phyloP scores from a whole-genome alignment of 1,284 basidiomycete species.

The Vanrija sp. region DNA sequence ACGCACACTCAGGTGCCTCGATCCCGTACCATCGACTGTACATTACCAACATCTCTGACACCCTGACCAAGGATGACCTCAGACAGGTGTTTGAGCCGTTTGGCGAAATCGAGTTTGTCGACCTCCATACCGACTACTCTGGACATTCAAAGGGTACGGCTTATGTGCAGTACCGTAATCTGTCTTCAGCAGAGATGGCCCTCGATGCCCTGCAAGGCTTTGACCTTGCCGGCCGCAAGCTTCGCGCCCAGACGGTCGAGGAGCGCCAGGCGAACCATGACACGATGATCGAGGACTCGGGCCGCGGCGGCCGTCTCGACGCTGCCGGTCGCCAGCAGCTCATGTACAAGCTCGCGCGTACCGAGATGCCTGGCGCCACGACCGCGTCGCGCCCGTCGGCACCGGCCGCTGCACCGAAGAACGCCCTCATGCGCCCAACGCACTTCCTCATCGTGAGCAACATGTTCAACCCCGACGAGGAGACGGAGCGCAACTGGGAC shows the following conservation, averaged over 20 bases:
- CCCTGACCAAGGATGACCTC: slow-evolving; percentile 91
- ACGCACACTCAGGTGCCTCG: slow-evolving; percentile 46
- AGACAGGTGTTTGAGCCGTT: slow-evolving; percentile 98
- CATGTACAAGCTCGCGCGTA: slow-evolving; percentile 97
- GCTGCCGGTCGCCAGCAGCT: slow-evolving; percentile 92
- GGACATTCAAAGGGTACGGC: slow-evolving; percentile 77
- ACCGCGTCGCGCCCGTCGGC: slow-evolving; percentile 1
- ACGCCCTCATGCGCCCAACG: slow-evolving; percentile 63
- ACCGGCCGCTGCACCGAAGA: slow-evolving; percentile 49
- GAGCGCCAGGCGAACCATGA: slow-evolving; percentile 56
- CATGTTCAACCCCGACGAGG: slow-evolving; percentile 98
- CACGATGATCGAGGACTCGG: slow-evolving; percentile 30
- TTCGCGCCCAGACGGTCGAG: slow-evolving; percentile 85
- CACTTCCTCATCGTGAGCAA: slow-evolving; percentile 82
- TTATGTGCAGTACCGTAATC: slow-evolving; percentile 92
- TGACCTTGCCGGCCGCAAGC: slow-evolving; percentile 84
- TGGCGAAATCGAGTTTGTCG: slow-evolving; percentile 94
- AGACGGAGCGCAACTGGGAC: slow-evolving; percentile 95
- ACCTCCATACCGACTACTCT: slow-evolving; percentile 77
- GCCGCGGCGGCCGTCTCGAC: slow-evolving; percentile 72
- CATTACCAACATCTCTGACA: slow-evolving; percentile 94
- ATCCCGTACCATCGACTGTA: slow-evolving; percentile 71
- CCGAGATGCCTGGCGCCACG: slow-evolving; percentile 26
- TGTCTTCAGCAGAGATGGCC: slow-evolving; percentile 91
- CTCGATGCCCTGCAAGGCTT: slow-evolving; percentile 98